These are phyloP conservation scores for Eucalyptus melliodora DNA, from an alignment of 345 rosid genomes.

Conservation along the genomic window DNA sequence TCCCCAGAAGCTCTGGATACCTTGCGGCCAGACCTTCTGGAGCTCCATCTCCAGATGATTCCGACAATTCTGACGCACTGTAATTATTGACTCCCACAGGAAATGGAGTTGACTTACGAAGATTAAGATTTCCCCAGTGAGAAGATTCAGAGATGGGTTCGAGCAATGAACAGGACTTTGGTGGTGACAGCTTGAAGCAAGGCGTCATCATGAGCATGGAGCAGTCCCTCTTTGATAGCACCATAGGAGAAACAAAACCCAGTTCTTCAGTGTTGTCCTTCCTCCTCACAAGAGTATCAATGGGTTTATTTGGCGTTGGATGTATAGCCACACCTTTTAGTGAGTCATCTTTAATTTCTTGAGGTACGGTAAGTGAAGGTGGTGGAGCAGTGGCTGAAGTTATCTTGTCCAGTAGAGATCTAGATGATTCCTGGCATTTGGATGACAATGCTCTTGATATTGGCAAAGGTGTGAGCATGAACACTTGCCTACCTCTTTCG, in stretches of 20 bases:
- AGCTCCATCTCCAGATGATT: constrained; percentile 37
- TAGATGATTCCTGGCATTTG: constrained; percentile 22
- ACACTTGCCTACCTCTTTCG: constrained; percentile 66
- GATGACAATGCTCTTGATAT: constrained; percentile 39
- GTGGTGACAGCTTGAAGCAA: constrained; percentile 67
- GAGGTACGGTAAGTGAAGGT: constrained; percentile 10
- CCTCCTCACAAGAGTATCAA: background rate
- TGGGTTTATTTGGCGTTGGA: constrained; percentile 18
- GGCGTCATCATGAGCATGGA: constrained; percentile 60
- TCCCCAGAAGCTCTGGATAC: constrained; percentile 75
- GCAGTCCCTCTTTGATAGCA: constrained; percentile 11
- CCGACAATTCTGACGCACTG: constrained; percentile 24
- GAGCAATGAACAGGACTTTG: constrained; percentile 62
- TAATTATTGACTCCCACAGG: constrained; percentile 22
- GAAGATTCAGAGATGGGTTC: constrained; percentile 35
- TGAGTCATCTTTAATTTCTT: constrained; percentile 21
- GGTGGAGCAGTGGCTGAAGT: constrained; percentile 9
- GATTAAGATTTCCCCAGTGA: constrained; percentile 7
- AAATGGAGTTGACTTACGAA: constrained; percentile 41
- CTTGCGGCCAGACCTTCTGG: constrained; percentile 27
- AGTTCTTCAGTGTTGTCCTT: background rate
- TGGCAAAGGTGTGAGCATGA: constrained; percentile 79
- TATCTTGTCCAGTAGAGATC: constrained; percentile 16
- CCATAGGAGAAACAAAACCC: constrained; percentile 30
- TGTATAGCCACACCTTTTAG: constrained; percentile 12